A percentile compares a stretch with the other conserved stretches of the same genome.
phyloP scores from a whole-genome alignment of 108 stramenopile genomes.

The Nannochloropsis salina region DNA sequence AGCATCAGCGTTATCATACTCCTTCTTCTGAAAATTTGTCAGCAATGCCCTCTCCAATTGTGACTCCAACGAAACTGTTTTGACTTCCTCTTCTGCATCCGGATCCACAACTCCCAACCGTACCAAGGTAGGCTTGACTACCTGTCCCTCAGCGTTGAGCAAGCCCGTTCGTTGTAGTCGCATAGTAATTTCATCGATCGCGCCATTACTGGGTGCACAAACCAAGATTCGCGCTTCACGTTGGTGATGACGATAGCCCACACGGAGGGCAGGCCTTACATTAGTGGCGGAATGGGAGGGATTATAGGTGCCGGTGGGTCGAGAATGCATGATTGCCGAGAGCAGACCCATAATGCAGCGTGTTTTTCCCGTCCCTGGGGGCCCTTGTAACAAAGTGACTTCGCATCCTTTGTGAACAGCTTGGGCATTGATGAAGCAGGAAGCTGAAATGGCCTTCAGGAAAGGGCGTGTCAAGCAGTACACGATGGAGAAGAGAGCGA shows the following conservation, averaged over 20 bases:
- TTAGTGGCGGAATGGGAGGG: constrained; percentile 26
- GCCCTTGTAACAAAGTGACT: constrained; percentile 46
- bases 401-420: constrained; percentile 22
- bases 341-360: neutral
- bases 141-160: constrained; percentile 68
- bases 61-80: constrained; percentile 26
- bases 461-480: neutral
- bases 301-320: neutral
- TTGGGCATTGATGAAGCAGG: neutral
- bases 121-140: constrained; percentile 80
- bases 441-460: neutral
- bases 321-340: constrained; percentile 20
- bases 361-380: constrained; percentile 44
- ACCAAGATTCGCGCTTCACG: constrained; percentile 59
- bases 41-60: neutral
- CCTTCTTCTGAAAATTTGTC: neutral
- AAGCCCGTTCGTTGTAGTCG: constrained; percentile 82
- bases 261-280: neutral
- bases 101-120: constrained; percentile 71
- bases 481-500: too few species aligned
- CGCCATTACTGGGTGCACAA: constrained; percentile 93
- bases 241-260: neutral
- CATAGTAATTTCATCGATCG: constrained; percentile 90
- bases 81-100: constrained; percentile 51
- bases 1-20: neutral